Base-by-base conservation (phyloP, 495 filamentous ascomycete species). In the Chaetomium fimeti region DNA sequence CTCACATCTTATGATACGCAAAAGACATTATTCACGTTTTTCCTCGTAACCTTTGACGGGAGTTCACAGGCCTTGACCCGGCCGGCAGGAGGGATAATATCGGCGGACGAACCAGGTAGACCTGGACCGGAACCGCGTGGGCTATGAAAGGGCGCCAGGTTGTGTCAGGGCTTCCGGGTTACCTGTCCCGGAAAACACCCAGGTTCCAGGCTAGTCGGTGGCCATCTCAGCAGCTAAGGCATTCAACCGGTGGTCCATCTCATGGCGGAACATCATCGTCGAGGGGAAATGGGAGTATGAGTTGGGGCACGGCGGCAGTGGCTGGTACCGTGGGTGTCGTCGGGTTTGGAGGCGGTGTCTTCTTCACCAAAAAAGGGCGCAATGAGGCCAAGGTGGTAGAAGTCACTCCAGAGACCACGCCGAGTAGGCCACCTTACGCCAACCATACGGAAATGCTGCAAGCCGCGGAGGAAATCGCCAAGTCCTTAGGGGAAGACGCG, bases 401-500 rank as follows among this genome's bases (percentile, higher is more conserved):
- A 25, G 32, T 20, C 11, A 18, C 2, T 7, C 13, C 53, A 36
- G 53, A 9, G 20, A 6, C 11, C 29, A 49, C 7, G 18, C n/a
- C 47, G 1, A 5, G 16, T 25, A 27, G 36, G 45, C 16, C 15
- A 3, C 15, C 24, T 15, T 70, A 74, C 62, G 70, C 70, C 49
- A 67, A 22, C 57, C 66, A 29, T 20, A n/a, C 15, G 29, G 62
- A 67, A 48, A 70, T 68, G 62, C 53, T 73, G 4, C 69, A 88
- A 82, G 87, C 87, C 8, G 77, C 89, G 65, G 69, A 77, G 38
- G 86, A 89, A 70, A 81, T 91, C 49, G 82, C 81, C 25, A 72
- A 71, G 0, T 67, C 72, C 24, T 77, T 92, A 28, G 74, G 78
- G 13, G 79, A 85, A 62, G 87, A 90, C 57, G 88, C 89, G 67